Base-by-base conservation (phyloP, 2,329 filamentous ascomycete species). In the Fusarium domesticum region DNA sequence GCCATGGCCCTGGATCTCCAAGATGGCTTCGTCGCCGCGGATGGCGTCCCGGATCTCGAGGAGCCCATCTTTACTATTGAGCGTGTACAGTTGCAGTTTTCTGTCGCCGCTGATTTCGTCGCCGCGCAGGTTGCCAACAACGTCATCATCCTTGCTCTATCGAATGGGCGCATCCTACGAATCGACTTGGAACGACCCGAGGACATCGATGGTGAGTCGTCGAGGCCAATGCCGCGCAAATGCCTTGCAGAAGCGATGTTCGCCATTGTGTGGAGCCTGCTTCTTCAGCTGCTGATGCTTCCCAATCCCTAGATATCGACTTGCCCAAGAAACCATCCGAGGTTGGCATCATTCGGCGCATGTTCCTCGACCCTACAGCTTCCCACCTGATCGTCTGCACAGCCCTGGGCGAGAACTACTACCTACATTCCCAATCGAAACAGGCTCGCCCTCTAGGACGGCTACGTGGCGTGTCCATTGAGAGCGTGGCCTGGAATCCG, bases 121-220 rank as follows among this genome's bases (percentile, higher is more conserved):
- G 91, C 93, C 15, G 91, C 91, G 32, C 91, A 96, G 69, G 92
- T 97, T 43, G 91, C 92, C 53, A 97, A 98, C 70, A 96, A 98
- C 74, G 91, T 97, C 50, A 79, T 98, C 45, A 84, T 97, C 17
- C 76, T 98, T 39, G 93, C 93, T 32, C 78, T 98, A 30, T 92
- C 90, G 5, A 96, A 92, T 46, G 89, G 90, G 39, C 85, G 92
- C 58, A 93, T 98, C 53, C 74, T 98, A 47, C 83, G 93, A 48
- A 98, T 98, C 66, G 93, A 97, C 65, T 74, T 97, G 39, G 90
- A 96, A 67, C 88, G 85, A 61, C 87, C 93, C 6, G 89, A 91
- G 63, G 93, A 98, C 67, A 96, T 98, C 61, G 93, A 98, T 70
- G 88, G 84, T 89, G 66, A 53, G 70, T 23, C 6, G 6, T 6